Conservation (phyloP, 176 grass and related monocot genomes). For the Elaeis guineensis region DNA sequence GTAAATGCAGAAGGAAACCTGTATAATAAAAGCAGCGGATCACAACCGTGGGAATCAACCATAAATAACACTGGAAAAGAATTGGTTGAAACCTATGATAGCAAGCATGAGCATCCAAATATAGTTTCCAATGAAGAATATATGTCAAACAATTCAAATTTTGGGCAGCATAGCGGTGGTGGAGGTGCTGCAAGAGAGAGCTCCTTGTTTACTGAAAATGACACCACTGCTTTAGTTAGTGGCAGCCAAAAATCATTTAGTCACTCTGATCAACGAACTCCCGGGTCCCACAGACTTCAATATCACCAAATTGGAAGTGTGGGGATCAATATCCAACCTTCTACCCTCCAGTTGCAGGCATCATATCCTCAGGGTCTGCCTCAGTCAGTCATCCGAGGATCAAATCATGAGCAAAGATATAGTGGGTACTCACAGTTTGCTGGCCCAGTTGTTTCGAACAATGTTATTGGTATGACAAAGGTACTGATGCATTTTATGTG, state of each 20-base stretch:
- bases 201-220: slow-evolving; percentile 34
- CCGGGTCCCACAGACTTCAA: slow-evolving; percentile 42
- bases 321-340: slow-evolving; percentile 48
- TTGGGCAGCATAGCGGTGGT: slow-evolving; percentile 30
- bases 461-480: slow-evolving; percentile 27
- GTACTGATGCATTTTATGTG: slow-evolving; percentile 20
- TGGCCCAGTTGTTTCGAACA: slow-evolving; percentile 42
- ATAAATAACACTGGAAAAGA: slow-evolving; percentile 44
- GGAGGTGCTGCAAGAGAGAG: slow-evolving; percentile 35
- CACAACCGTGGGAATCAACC: slow-evolving; percentile 49
- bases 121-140: slow-evolving; percentile 29
- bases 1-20: slow-evolving; percentile 8
- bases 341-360: slow-evolving; percentile 23
- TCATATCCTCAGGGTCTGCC: slow-evolving; percentile 33
- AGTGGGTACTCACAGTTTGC: slow-evolving; percentile 6
- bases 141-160: slow-evolving; percentile 24
- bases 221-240: slow-evolving; percentile 15
- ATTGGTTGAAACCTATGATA: slow-evolving; percentile 22
- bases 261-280: slow-evolving; percentile 36
- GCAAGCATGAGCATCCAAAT: slow-evolving; percentile 48
- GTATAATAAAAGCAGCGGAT: slow-evolving; percentile 16
- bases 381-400: slow-evolving; percentile 36
- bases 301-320: slow-evolving; percentile 42
- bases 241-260: slow-evolving; percentile 22
- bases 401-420: slow-evolving; percentile 38